Base-by-base conservation (phyloP, 2,329 filamentous ascomycete species). In the Aspergillus tubingensis region DNA sequence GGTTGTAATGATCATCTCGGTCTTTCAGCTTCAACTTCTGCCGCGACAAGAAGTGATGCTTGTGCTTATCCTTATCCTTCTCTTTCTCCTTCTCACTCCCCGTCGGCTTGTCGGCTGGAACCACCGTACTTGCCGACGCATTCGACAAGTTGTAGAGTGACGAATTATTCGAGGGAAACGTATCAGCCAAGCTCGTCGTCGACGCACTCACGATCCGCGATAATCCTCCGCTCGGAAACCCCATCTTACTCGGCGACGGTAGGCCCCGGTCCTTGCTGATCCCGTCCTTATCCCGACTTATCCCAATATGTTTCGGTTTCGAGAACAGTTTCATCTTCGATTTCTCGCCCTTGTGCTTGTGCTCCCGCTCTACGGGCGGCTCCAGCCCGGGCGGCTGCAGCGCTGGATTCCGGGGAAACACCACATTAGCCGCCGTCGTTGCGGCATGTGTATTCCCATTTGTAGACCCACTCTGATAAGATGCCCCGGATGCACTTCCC, bases 311-410 rank as follows among this genome's bases (percentile, higher is more conserved):
- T 74, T 88, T 88, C 2, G 86, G 86, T 68, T 88, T 88, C 5
- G 84, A 86, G 70, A 90, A 89, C 5, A 89, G 78, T 73, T 89
- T 89, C 83, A 87, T 88, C 76, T 88, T 88, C 39, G 85, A 85
- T 69, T 85, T 85, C 67, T 86, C 83, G 60, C 83, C 83, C 61
- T 83, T 80, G 41, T 76, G 77, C 68, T 87, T 87, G 54, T 78
- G 73, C 59, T 80, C 77, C 44, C 72, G 74, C 58, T 78, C 75
- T 27, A 69, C 63, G 4, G 68, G 65, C 21, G 69, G 62, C 7
- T 75, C 73, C 19, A 69, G 62, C 49, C 68, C 59, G 54, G 68
- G 61, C 23, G 73, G 67, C 10, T 71, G 68, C 17, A 72, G 80
- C 62, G 59, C 69, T 1, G 74, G 66, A 67, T 79, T 84, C 54